Evolutionary conservation across 2,329 filamentous ascomycete species (phyloP).

Genomic region (Fonsecaea monophora): DNA sequence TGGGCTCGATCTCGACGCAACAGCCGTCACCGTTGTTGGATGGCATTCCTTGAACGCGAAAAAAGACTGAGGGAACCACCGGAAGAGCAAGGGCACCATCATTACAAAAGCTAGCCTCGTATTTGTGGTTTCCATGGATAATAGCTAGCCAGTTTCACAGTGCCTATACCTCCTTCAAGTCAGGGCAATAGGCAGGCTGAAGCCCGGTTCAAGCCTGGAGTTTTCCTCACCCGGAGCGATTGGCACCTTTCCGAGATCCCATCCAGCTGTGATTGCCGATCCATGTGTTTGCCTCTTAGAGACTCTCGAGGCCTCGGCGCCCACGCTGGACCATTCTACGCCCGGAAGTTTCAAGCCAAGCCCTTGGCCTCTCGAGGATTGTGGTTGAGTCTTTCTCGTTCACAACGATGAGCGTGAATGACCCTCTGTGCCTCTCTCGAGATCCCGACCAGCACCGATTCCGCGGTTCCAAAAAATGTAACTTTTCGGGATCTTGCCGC

Average conservation of each 20-base stretch:
- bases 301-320: background rate
- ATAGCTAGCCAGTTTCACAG: conserved; percentile 7
- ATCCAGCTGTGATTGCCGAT: background rate
- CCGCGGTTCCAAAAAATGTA: conserved; percentile 4
- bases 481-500: conserved; percentile 19
- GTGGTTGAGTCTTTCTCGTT: background rate
- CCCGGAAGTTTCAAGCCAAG: background rate
- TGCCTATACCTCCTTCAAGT: background rate
- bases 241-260: conserved; percentile 9
- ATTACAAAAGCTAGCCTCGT: background rate
- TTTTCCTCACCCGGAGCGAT: conserved; percentile 7
- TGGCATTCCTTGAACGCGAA: background rate
- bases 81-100: background rate
- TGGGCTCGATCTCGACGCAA: background rate
- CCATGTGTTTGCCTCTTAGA: background rate
- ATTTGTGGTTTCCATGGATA: background rate
- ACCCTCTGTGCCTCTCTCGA: background rate
- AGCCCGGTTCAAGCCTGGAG: conserved; percentile 12
- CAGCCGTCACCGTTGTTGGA: background rate
- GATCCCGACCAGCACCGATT: conserved; percentile 17
- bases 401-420: background rate
- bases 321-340: background rate
- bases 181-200: conserved; percentile 7
- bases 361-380: background rate
- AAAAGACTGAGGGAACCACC: conserved; percentile 1